phyloP scores from a whole-genome alignment of 495 filamentous ascomycete species.

The Lophiotrema nucula region DNA sequence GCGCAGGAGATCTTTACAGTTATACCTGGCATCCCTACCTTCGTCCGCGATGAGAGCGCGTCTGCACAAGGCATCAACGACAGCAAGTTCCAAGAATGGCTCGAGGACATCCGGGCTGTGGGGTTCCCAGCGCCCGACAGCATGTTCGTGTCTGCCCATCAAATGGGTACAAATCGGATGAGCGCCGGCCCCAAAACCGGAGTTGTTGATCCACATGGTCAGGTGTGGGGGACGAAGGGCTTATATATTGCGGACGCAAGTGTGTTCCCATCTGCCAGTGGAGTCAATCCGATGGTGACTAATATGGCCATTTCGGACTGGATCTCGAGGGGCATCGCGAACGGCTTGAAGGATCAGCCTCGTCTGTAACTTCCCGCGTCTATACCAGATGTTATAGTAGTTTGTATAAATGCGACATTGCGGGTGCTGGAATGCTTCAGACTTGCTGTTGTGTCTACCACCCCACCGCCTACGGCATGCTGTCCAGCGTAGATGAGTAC shows the following conservation, averaged over 20 bases:
- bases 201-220: conserved; percentile 73
- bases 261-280: conserved; percentile 84
- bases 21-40: conserved; percentile 60
- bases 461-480: no score
- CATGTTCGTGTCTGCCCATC: conserved; percentile 68
- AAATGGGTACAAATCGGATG: conserved; percentile 93
- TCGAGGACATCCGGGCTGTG: conserved; percentile 51
- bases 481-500: no score
- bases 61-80: conserved; percentile 60
- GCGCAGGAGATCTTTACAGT: conserved; percentile 72
- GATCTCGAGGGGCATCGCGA: conserved; percentile 54
- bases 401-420: no score
- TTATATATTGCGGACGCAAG: conserved; percentile 84
- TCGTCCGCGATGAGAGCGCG: conserved; percentile 55
- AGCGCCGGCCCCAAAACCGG: conserved; percentile 53
- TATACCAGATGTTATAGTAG: no score
- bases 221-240: conserved; percentile 72
- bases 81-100: conserved; percentile 65
- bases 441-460: no score
- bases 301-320: conserved; percentile 78
- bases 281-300: conserved; percentile 93
- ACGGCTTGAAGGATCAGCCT: conserved; percentile 32
- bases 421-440: no score
- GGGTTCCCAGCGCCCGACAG: conserved; percentile 53
- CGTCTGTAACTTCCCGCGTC: neutral